Evolutionary conservation across 768 basidiomycete genomes (phyloP).

Genomic region (Mycena olivaceomarginata): DNA sequence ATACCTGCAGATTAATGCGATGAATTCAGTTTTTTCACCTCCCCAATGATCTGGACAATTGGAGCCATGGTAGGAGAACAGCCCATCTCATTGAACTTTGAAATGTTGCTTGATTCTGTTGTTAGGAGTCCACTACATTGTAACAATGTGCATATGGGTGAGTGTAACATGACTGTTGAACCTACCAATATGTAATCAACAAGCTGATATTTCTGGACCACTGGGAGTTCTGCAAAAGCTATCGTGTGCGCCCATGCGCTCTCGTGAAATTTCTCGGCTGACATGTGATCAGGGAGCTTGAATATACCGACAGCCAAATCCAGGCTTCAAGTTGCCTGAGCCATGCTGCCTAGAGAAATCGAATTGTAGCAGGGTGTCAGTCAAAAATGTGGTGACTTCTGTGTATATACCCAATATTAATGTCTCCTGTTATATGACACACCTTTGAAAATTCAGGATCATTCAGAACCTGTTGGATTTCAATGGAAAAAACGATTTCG

Average conservation of each 20-base stretch:
- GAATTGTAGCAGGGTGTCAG: constrained; percentile 9
- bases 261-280: constrained; percentile 2
- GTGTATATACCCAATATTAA: constrained; percentile 2
- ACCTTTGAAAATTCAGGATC: constrained; percentile 6
- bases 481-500: not conserved
- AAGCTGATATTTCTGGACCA: constrained; percentile 3
- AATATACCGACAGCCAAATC: constrained; percentile 1
- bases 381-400: not conserved
- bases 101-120: constrained; percentile 9
- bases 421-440: constrained; percentile 9
- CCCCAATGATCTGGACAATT: constrained; percentile 5
- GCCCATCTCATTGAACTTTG: constrained; percentile 5
- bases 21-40: not conserved
- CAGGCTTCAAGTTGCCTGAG: not conserved
- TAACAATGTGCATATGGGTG: not conserved
- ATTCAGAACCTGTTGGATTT: constrained; percentile 6
- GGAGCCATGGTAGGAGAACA: constrained; percentile 1
- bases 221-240: constrained; percentile 2
- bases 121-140: constrained; percentile 9
- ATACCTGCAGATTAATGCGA: not conserved
- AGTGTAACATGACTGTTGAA: not conserved
- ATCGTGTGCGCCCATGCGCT: constrained; percentile 4
- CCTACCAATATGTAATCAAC: constrained; percentile 3
- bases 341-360: not conserved
- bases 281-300: constrained; percentile 1